A percentile compares a stretch with the other conserved stretches of the same genome.
These are phyloP conservation scores for Coemansia sp. DNA, from an alignment of 192 early-diverging fungal species.

Conservation along the genomic window DNA sequence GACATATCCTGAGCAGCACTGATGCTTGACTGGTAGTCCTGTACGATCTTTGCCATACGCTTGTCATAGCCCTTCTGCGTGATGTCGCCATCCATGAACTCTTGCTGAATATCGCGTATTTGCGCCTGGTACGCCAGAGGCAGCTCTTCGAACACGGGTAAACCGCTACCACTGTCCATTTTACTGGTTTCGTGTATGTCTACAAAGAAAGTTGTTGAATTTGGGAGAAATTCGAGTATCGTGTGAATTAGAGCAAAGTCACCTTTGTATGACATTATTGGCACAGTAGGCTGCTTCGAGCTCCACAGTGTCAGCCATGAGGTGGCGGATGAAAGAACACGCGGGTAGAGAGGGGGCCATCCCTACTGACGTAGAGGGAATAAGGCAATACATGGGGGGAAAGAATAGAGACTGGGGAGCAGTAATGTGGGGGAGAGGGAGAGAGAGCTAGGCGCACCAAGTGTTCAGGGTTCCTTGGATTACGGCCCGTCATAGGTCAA, in stretches of 20 bases:
- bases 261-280: not conserved
- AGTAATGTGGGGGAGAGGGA: slow-evolving; percentile 7
- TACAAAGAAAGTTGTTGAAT: slow-evolving; percentile 1
- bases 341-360: not conserved
- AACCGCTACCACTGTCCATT: slow-evolving; percentile 22
- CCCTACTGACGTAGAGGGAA: not conserved
- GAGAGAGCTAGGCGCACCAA: not conserved
- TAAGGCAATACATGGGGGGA: not conserved
- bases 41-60: slow-evolving; percentile 61
- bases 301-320: slow-evolving; percentile 3
- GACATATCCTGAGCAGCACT: not conserved
- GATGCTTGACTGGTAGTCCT: slow-evolving; percentile 41
- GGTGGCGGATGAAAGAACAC: slow-evolving; percentile 1
- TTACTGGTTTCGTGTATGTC: slow-evolving; percentile 1
- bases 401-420: not conserved
- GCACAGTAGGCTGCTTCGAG: not conserved
- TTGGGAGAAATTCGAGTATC: not conserved
- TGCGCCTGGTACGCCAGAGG: slow-evolving; percentile 45
- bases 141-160: slow-evolving; percentile 45
- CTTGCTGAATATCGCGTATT: slow-evolving; percentile 54
- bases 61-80: slow-evolving; percentile 79
- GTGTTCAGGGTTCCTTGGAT: not conserved
- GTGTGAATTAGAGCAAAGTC: not conserved
- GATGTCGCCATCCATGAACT: slow-evolving; percentile 70
- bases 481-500: not conserved